Percentiles rank a stretch among this genome's conserved stretches.
These are phyloP conservation scores for Herpomyces periplanetae DNA, from an alignment of 2,329 filamentous ascomycete species.

Conservation along the genomic window DNA sequence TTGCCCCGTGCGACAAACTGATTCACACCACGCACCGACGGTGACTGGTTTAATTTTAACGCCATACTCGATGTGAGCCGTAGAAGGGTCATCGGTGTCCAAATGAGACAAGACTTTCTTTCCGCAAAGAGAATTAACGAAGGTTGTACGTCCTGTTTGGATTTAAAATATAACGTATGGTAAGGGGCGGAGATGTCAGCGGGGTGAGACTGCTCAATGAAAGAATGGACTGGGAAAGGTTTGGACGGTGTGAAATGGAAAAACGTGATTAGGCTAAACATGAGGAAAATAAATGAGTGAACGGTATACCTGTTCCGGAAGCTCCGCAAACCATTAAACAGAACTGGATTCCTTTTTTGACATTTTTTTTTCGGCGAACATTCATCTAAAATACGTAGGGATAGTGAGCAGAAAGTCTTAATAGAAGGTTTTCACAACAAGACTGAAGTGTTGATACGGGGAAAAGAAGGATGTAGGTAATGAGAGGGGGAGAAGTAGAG, in stretches of 20 bases:
- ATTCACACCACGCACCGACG: conserved; percentile 48
- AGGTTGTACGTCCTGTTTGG: conserved; percentile 51
- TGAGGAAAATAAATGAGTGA: conserved; percentile 1
- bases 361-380: conserved; percentile 99
- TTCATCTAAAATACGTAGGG: conserved; percentile 22
- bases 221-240: conserved; percentile 1
- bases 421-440: conserved; percentile 3
- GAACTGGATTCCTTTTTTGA: conserved; percentile 99
- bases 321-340: conserved; percentile 98
- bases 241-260: conserved; percentile 1
- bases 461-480: conserved; percentile 3
- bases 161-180: conserved; percentile 1
- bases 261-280: background rate
- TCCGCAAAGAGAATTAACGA: conserved; percentile 95
- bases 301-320: conserved; percentile 55
- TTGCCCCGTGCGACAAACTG: background rate
- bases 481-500: conserved; percentile 3
- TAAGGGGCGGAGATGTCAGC: background rate
- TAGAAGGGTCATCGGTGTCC: conserved; percentile 58
- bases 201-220: conserved; percentile 1
- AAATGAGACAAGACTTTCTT: conserved; percentile 66
- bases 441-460: conserved; percentile 4
- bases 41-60: conserved; percentile 96
- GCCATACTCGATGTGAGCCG: conserved; percentile 71
- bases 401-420: conserved; percentile 4